phyloP scores from a whole-genome alignment of 1,284 basidiomycete genomes.

The Sphagnurus paluster region DNA sequence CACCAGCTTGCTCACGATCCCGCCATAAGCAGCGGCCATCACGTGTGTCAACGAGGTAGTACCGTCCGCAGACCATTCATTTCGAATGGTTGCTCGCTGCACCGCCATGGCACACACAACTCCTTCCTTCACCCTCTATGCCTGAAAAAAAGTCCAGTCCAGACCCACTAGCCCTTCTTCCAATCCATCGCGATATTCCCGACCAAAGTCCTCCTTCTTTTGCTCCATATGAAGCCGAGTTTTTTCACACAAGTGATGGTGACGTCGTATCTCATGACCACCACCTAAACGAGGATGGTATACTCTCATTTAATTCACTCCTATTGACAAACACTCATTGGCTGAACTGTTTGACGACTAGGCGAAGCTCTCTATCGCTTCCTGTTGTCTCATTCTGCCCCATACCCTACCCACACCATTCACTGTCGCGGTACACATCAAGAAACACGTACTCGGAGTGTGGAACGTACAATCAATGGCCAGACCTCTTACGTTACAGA shows the following conservation, averaged over 20 bases:
- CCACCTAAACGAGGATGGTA: conserved; percentile 69
- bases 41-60: too few relatives aligned
- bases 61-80: too few relatives aligned
- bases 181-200: background rate
- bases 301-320: background rate
- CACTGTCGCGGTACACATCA: conserved; percentile 55
- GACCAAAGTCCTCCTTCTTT: conserved; percentile 50
- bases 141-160: background rate
- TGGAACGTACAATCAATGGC: conserved; percentile 39
- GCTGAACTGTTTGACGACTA: conserved; percentile 22
- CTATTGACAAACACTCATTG: background rate
- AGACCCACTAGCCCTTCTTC: background rate
- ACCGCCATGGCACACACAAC: background rate
- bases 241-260: conserved; percentile 45
- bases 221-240: conserved; percentile 59
- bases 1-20: too few relatives aligned
- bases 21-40: too few relatives aligned
- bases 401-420: conserved; percentile 48
- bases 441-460: conserved; percentile 51
- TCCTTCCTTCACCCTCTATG: background rate
- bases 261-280: conserved; percentile 65
- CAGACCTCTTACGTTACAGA: conserved; percentile 36
- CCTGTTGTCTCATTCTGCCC: conserved; percentile 53
- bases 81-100: background rate
- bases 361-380: conserved; percentile 74